Evolutionary conservation across 2,329 filamentous ascomycete genomes (phyloP), one percentile per base, ranked within the genome.

Genomic region (Sporothrix brunneoviolacea): DNA sequence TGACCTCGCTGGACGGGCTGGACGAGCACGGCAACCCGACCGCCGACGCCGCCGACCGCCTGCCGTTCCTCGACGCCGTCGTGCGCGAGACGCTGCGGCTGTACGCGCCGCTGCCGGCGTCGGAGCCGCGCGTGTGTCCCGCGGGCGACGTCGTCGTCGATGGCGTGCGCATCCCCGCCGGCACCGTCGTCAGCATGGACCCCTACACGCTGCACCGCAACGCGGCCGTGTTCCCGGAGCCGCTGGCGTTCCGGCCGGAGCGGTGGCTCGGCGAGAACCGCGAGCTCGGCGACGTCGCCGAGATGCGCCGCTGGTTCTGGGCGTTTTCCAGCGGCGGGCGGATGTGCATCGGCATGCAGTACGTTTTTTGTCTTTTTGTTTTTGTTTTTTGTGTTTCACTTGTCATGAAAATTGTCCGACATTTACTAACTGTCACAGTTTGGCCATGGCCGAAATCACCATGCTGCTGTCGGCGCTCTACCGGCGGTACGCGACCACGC

Each of bases 251-350:
- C 51, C 51, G 47, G 3, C 62, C 61, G 0, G 62, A 64, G 42
- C 51, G 60, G 15, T 58, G 57, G 55, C 47, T 55, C 2, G 52
- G 47, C n/a, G 47, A 50, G 18, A 22, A 33, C 4, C 48, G 41
- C 1, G 37, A 15, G 30, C 39, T 45, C 1, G 52, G 51, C 8
- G 51, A 55, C 35, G 16, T 48, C 13, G 40, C 49, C 37, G 63
- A 70, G 46, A 62, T 65, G 54, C 67, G 45, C 30, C 67, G 55
- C 35, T 68, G 69, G 44, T 86, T 83, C 57, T 80, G 82, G 70
- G 82, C 83, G 0, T 88, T 88, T 62, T 81, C 83, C 1, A 83
- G 78, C 24, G 84, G 84, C 0, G 80, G 82, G 0, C 70, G 83
- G 21, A 83, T 84, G 65, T 88, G 84, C 57, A 70, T 88, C 3